Evolutionary conservation across 169 alveolate species (phyloP).

Genomic region (Theileria annulata): DNA sequence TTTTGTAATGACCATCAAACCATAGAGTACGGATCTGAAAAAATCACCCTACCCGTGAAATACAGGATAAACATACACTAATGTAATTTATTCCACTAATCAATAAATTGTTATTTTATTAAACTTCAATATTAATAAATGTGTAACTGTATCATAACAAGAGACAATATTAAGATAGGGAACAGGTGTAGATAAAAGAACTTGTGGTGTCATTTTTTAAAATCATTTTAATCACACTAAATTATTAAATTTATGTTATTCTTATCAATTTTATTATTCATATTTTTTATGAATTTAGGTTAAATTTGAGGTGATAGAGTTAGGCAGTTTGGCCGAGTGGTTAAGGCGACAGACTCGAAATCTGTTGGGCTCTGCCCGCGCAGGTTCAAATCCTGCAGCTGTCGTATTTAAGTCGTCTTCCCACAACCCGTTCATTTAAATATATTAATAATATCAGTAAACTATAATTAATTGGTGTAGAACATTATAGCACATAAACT

Average conservation of each 20-base stretch:
- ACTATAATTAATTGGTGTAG: neutral
- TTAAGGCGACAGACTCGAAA: slow-evolving; percentile 87
- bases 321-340: slow-evolving; percentile 88
- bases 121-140: neutral
- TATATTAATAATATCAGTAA: neutral
- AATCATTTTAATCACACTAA: too few species aligned
- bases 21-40: neutral
- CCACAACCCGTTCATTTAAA: neutral
- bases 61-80: neutral
- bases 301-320: neutral
- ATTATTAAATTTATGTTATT: too few species aligned
- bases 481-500: neutral
- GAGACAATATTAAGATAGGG: neutral
- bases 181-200: neutral
- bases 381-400: slow-evolving; percentile 98
- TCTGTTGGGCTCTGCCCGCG: slow-evolving; percentile 97
- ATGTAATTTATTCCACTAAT: neutral
- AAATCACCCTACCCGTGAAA: neutral
- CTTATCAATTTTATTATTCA: too few species aligned
- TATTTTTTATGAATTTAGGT: slow-evolving; percentile 1
- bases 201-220: neutral
- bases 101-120: neutral
- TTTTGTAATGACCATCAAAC: slow-evolving; percentile 1
- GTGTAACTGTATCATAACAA: neutral
- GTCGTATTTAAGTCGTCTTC: slow-evolving; percentile 75